phyloP scores from a whole-genome alignment of 331 rosid species.

The Phaseolus coccineus region DNA sequence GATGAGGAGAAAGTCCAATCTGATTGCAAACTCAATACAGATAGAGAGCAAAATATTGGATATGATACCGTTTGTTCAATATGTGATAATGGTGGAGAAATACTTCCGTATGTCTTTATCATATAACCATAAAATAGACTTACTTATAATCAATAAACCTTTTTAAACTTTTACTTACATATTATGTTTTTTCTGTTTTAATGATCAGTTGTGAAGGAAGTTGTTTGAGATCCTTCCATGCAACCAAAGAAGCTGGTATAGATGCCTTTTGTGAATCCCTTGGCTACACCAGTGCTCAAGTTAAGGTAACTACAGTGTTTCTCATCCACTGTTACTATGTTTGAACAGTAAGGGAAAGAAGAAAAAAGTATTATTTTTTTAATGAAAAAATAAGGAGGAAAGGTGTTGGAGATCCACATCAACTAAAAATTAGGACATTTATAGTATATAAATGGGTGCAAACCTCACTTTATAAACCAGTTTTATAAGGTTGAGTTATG shows the following conservation, averaged over 20 bases:
- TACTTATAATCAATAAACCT: neutral
- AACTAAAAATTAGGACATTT: too few species aligned
- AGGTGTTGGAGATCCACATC: too few species aligned
- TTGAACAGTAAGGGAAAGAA: neutral
- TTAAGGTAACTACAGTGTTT: constrained; percentile 42
- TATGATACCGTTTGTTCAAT: constrained; percentile 68
- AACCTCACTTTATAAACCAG: too few species aligned
- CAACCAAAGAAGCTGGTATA: constrained; percentile 48
- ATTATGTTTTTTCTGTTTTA: constrained; percentile 20
- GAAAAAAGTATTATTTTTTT: too few species aligned
- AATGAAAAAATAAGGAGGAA: too few species aligned
- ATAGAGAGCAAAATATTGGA: constrained; percentile 36
- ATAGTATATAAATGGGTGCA: too few species aligned
- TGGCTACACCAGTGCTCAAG: constrained; percentile 51
- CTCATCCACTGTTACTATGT: neutral
- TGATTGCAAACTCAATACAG: constrained; percentile 39
- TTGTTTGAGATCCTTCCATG: constrained; percentile 77
- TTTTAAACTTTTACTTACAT: neutral
- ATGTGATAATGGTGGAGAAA: constrained; percentile 79
- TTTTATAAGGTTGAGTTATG: too few species aligned
- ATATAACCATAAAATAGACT: constrained; percentile 26
- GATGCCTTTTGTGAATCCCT: constrained; percentile 58
- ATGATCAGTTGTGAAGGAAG: constrained; percentile 69
- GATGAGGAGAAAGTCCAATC: constrained; percentile 42
- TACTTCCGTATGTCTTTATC: constrained; percentile 61